A percentile compares a stretch with the other conserved stretches of the same genome.
These are phyloP conservation scores for Suillus lakei DNA, from an alignment of 768 basidiomycete species.

Conservation along the genomic window DNA sequence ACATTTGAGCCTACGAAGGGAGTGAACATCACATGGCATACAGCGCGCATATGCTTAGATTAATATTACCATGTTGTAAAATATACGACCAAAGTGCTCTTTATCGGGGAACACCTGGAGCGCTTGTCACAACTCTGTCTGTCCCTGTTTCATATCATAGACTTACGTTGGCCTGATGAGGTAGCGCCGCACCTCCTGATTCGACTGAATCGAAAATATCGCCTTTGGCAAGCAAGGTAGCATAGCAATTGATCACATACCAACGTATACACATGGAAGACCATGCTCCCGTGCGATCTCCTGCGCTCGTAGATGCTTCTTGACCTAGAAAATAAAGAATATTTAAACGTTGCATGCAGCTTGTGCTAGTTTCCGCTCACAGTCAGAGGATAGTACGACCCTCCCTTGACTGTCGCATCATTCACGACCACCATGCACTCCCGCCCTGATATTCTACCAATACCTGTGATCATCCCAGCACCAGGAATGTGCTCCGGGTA, in stretches of 20 bases:
- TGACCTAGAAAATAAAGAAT: constrained; percentile 56
- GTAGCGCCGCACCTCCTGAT: constrained; percentile 91
- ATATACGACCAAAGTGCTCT: constrained; percentile 95
- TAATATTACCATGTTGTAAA: constrained; percentile 86
- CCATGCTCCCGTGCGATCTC: constrained; percentile 92
- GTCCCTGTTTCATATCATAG: background rate
- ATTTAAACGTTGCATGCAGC: background rate
- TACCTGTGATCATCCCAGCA: constrained; percentile 89
- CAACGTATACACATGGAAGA: constrained; percentile 90
- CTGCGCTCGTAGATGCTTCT: constrained; percentile 94
- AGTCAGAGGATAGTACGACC: constrained; percentile 89
- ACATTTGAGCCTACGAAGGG: constrained; percentile 82
- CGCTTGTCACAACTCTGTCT: constrained; percentile 3
- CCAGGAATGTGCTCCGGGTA: constrained; percentile 83
- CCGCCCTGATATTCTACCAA: constrained; percentile 75
- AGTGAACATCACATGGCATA: constrained; percentile 14
- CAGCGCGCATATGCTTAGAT: constrained; percentile 8
- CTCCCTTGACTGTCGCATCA: constrained; percentile 93
- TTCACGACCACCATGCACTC: constrained; percentile 94
- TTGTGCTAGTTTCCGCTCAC: constrained; percentile 39
- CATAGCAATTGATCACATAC: constrained; percentile 45
- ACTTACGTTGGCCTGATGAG: constrained; percentile 83
- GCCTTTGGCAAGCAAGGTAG: constrained; percentile 2
- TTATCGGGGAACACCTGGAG: constrained; percentile 86
- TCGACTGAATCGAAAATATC: constrained; percentile 61